Evolutionary conservation across 129 eudicot genomes (phyloP).

Genomic region (Flaveria linearis): DNA sequence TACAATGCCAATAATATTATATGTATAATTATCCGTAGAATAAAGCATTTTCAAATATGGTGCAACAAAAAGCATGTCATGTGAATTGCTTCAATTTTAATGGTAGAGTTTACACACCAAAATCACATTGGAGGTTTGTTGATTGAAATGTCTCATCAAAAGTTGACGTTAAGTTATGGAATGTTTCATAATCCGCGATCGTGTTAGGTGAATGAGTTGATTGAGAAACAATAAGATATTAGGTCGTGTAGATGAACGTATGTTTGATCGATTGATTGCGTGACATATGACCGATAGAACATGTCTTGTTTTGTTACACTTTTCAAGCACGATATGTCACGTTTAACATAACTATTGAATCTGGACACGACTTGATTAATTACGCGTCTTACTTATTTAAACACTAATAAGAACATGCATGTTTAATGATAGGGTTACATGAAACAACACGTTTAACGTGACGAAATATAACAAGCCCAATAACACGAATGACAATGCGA

Average conservation of each 20-base stretch:
- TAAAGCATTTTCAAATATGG: conserved; percentile 17
- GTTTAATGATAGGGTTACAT: background rate
- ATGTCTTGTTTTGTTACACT: background rate
- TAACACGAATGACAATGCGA: background rate
- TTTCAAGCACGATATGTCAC: background rate
- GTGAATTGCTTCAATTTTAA: conserved; percentile 17
- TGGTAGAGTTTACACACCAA: conserved; percentile 10
- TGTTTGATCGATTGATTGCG: background rate
- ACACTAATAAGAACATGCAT: background rate
- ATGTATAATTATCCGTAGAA: no score
- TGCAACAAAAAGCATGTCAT: conserved; percentile 33
- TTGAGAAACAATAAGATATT: background rate
- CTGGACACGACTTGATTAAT: background rate
- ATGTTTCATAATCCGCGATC: conserved; percentile 8
- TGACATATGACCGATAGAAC: background rate
- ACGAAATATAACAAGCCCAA: background rate
- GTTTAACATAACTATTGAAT: background rate
- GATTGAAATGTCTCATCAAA: conserved; percentile 22
- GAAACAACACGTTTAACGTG: background rate
- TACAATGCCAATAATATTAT: no score
- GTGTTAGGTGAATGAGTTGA: background rate
- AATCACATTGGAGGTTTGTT: conserved; percentile 16
- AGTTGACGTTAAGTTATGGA: conserved; percentile 8
- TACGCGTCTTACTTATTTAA: background rate
- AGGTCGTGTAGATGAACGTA: background rate